These are phyloP conservation scores for Scheffersomyces stipitis DNA, from an alignment of 805 yeast species.

Conservation along the genomic window DNA sequence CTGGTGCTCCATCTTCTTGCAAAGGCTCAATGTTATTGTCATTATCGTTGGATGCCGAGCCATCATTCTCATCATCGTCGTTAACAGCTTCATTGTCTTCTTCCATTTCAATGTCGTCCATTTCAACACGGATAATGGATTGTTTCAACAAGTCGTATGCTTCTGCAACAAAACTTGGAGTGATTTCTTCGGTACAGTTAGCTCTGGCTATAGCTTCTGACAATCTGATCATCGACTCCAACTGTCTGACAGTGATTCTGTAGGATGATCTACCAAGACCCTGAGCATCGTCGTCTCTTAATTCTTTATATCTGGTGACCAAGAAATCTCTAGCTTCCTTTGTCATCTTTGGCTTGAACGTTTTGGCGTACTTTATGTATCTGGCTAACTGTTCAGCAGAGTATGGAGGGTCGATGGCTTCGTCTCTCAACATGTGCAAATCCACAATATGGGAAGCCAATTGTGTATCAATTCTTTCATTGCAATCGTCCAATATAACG, in stretches of 20 bases:
- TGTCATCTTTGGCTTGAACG: constrained; percentile 88
- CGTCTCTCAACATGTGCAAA: constrained; percentile 87
- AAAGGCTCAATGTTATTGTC: no score
- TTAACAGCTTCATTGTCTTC: constrained; percentile 49
- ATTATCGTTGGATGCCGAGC: constrained; percentile 18
- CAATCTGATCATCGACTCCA: constrained; percentile 89
- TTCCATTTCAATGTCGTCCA: constrained; percentile 85
- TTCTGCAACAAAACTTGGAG: constrained; percentile 85
- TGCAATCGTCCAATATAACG: constrained; percentile 92
- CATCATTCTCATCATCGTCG: constrained; percentile 12
- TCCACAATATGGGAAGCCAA: constrained; percentile 91
- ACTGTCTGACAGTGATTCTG: constrained; percentile 94
- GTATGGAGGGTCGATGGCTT: constrained; percentile 86
- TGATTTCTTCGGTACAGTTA: constrained; percentile 85
- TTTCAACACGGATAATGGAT: constrained; percentile 90
- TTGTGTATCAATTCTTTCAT: constrained; percentile 84
- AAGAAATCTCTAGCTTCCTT: constrained; percentile 75
- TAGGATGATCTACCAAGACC: constrained; percentile 84
- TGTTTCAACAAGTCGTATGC: constrained; percentile 88
- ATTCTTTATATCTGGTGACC: constrained; percentile 77
- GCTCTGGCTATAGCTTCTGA: constrained; percentile 97
- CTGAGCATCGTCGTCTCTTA: constrained; percentile 87
- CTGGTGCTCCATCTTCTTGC: constrained; percentile 5
- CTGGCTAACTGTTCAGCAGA: constrained; percentile 84
- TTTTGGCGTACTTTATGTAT: constrained; percentile 87